These are phyloP conservation scores for Talaromyces adpressus DNA, from an alignment of 495 filamentous ascomycete genomes.

Conservation along the genomic window DNA sequence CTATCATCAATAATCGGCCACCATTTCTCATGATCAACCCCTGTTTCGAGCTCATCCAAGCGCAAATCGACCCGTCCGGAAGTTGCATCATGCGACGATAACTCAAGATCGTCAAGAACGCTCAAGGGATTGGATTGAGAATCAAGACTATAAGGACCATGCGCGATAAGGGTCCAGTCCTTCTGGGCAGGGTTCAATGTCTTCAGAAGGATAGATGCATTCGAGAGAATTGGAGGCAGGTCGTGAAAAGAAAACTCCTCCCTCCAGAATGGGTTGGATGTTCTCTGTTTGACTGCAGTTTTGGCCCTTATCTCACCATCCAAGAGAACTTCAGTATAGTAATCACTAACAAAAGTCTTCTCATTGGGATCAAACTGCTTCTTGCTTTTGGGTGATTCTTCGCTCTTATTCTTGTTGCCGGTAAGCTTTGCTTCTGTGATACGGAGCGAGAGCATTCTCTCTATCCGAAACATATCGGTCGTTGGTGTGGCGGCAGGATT, in stretches of 20 bases:
- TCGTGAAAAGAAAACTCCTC: conserved; percentile 87
- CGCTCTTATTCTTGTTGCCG: conserved; percentile 16
- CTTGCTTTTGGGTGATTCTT: conserved; percentile 26
- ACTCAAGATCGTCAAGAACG: conserved; percentile 43
- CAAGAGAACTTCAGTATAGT: conserved; percentile 86
- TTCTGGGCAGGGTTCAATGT: conserved; percentile 46
- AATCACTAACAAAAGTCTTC: conserved; percentile 37
- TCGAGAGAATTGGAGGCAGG: conserved; percentile 72
- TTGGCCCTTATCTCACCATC: conserved; percentile 84
- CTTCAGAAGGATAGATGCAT: conserved; percentile 77
- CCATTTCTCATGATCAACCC: conserved; percentile 84
- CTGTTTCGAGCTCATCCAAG: conserved; percentile 73
- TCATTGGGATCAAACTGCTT: conserved; percentile 30
- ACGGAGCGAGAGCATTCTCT: conserved; percentile 51
- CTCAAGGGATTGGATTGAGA: conserved; percentile 36
- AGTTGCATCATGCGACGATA: conserved; percentile 49
- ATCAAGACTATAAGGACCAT: conserved; percentile 36
- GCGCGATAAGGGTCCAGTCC: conserved; percentile 45
- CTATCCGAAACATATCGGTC: conserved; percentile 59
- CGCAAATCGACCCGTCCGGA: conserved; percentile 76
- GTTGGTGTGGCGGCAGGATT: conserved; percentile 16
- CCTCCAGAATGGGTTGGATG: conserved; percentile 85
- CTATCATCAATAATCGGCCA: conserved; percentile 71
- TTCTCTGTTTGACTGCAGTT: conserved; percentile 75
- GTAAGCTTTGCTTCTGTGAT: conserved; percentile 56